Base-by-base conservation (phyloP, 768 basidiomycete genomes). In the Tulasnella sp. region DNA sequence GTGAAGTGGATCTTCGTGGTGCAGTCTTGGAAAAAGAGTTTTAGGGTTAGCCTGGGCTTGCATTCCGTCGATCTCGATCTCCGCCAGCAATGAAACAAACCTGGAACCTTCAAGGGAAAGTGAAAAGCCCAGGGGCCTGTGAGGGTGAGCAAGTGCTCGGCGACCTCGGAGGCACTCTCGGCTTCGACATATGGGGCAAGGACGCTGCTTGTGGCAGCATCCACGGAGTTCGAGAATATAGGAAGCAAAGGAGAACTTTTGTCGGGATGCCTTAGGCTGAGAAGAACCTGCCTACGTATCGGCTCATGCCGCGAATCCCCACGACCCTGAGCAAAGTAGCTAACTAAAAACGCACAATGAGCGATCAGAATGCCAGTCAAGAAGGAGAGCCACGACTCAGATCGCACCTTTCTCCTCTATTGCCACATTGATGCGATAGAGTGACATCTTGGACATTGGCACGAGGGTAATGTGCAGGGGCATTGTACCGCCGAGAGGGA, bases 361-460 rank as follows among this genome's bases (percentile, higher is more conserved):
- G 27, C 19, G 44, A 34, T 55, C 45, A 24, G 41, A 38, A 11
- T 48, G 12, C 9, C n/a, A 2, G 27, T 22, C 27, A 49, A 53
- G 1, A n/a, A 10, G 25, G 57, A 24, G n/a, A 49, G 1, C 21
- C 17, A 15, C 11, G 22, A 42, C 4, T 22, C 38, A 8, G 17
- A 11, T 22, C 66, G 27, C 15, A 64, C 66, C 63, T 2, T 63
- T 63, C 24, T 63, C 60, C 75, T 97, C 93, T 30, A 99, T 74
- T 12, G 77, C 73, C 2, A 87, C 80, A 0, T 78, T 75, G 19
- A 98, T 65, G 22, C 84, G 76, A 68, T 89, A 82, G 10, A 97
- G 74, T 68, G 84, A 88, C 68, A 91, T 75, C 68, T 94, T 94
- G 27, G 81, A 74, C 58, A 94, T 68, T 1, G 94, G 93, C 77